These are phyloP conservation scores for Hylodesmum podocarpum DNA, from an alignment of 306 rosid species.

Conservation along the genomic window DNA sequence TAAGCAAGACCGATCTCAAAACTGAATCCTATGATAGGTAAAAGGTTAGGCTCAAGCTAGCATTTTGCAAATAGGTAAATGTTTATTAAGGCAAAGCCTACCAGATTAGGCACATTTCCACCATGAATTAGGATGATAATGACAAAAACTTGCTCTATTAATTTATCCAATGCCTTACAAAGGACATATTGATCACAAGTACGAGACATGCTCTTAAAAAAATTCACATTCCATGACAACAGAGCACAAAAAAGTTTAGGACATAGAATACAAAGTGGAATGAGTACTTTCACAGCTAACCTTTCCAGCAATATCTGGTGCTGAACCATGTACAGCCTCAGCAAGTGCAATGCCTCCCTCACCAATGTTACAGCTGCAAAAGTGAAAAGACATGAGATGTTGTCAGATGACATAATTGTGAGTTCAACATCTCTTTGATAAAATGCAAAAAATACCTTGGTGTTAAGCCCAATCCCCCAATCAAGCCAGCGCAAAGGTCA, in stretches of 20 bases:
- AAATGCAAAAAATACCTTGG: slow-evolving; percentile 61
- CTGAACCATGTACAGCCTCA: slow-evolving; percentile 99
- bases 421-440: neutral
- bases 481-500: slow-evolving; percentile 97
- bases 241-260: neutral
- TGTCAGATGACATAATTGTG: slow-evolving; percentile 33
- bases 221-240: neutral
- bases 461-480: slow-evolving; percentile 98
- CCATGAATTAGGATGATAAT: neutral
- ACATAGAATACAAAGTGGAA: slow-evolving; percentile 5
- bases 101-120: neutral
- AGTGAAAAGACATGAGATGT: neutral
- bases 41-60: neutral
- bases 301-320: slow-evolving; percentile 99
- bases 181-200: neutral
- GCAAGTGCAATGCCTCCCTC: slow-evolving; percentile 99
- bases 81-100: neutral
- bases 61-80: neutral
- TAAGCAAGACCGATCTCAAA: neutral
- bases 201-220: neutral
- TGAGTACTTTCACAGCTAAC: slow-evolving; percentile 40
- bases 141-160: neutral
- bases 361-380: slow-evolving; percentile 88
- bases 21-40: neutral
- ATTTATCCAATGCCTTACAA: neutral